Base-by-base conservation (phyloP, 2,329 filamentous ascomycete species). In the Daldinia eschscholtzii region DNA sequence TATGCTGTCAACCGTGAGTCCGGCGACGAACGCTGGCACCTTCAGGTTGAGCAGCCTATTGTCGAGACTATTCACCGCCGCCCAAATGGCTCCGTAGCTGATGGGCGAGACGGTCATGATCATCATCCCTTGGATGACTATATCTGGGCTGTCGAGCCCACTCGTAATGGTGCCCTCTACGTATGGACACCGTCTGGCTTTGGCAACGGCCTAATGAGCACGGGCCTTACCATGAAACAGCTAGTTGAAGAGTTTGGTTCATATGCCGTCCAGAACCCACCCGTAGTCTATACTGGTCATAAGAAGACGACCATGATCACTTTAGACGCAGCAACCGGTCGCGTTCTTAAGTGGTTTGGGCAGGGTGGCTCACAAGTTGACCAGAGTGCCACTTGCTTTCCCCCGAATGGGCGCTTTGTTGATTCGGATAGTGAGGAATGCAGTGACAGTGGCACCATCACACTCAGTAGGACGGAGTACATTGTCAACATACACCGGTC, bases 61-160 rank as follows among this genome's bases (percentile, higher is more conserved):
- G 91, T 98, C 70, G 92, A 98, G 81, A 97, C 93, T 52, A 90
- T 88, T 65, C 94, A 98, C 79, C 89, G 94, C 79, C 88, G 90
- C 68, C 85, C 87, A 71, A 93, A 93, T 79, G 85, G 84, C 63
- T 91, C 92, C 30, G 78, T 86, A 64, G 77, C 88, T 20, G 77
- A 70, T 41, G 61, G 70, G 20, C 67, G 58, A n/a, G 61, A 62
- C 50, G 84, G 89, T 61, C 84, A 87, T 41, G 86, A 89, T 78
- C 86, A 87, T 74, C 84, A 86, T 53, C 81, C 89, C 26, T 90
- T 96, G 73, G 93, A 97, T 76, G 92, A 97, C 76, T 96, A 94
- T 75, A 85, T 97, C 53, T 99, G 96, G 93, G 94, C 97, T 62
- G 93, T 99, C 61, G 96, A 98, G 80, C 96, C 96, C 13, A 95